A percentile compares a stretch with the other conserved stretches of the same genome.
Conservation (phyloP, 2,329 filamentous ascomycete genomes). For the Orbilia brochopaga region DNA sequence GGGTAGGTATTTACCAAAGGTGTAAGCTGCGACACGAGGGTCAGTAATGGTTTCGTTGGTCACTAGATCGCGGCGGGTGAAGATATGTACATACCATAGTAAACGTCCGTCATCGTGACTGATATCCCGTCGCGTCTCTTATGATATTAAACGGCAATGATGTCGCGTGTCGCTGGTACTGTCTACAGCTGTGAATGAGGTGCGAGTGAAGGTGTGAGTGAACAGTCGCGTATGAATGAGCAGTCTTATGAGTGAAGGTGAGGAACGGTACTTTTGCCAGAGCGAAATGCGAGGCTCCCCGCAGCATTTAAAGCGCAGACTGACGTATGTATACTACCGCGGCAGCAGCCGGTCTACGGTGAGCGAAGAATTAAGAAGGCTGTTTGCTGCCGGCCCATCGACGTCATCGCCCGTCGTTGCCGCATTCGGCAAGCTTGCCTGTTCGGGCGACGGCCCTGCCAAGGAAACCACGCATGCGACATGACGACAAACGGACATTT, state of each 20-base stretch:
- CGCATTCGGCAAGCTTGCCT: constrained; percentile 32
- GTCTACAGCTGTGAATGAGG: too few species aligned
- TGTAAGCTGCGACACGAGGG: constrained; percentile 18
- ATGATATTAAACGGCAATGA: too few species aligned
- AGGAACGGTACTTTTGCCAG: too few species aligned
- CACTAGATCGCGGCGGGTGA: not conserved
- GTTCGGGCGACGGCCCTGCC: constrained; percentile 10
- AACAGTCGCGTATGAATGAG: too few species aligned
- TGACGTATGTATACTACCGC: too few species aligned
- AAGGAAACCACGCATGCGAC: not conserved
- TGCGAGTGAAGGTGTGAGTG: too few species aligned
- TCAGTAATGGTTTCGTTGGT: not conserved
- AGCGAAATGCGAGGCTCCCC: too few species aligned
- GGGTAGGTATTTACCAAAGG: constrained; percentile 29
- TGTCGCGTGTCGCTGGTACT: too few species aligned
- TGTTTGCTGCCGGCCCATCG: constrained; percentile 2
- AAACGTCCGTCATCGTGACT: constrained; percentile 22
- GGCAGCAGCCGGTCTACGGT: too few species aligned
- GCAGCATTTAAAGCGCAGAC: not conserved
- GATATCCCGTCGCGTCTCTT: too few species aligned
- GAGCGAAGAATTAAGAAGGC: not conserved
- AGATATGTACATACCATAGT: constrained; percentile 23
- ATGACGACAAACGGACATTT: too few species aligned
- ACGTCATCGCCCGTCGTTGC: constrained; percentile 42
- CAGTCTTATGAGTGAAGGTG: too few species aligned